Percentiles rank a stretch among this genome's conserved stretches.
Evolutionary conservation across 176 grass and related monocot genomes (phyloP).

Genomic region (Oryza brachyantha): DNA sequence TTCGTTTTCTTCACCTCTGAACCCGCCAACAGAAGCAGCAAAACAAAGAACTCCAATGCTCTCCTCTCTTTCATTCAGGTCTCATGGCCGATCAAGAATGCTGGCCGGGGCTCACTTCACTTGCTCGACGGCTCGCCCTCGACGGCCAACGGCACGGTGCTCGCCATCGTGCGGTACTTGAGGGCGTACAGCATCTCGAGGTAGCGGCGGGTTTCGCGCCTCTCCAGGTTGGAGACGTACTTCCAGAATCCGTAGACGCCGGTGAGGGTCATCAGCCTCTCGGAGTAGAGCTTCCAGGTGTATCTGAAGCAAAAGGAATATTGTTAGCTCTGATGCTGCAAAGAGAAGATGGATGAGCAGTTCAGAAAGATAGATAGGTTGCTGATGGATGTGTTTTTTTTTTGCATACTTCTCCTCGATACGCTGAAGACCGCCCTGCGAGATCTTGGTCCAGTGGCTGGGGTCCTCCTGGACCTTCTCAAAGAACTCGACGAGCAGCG

Average conservation of each 20-base stretch:
- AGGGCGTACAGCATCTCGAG: conserved; percentile 99
- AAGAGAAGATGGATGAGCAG: not conserved
- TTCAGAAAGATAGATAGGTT: not conserved
- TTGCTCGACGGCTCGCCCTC: conserved; percentile 61
- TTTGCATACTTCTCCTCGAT: conserved; percentile 93
- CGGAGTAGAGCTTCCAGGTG: conserved; percentile 98
- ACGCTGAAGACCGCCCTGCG: conserved; percentile 67
- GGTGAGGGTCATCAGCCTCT: conserved; percentile 95
- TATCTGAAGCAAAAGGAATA: conserved; percentile 55
- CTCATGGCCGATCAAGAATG: not conserved
- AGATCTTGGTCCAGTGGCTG: conserved; percentile 81
- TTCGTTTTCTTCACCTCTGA: conserved; percentile 32
- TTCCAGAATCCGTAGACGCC: conserved; percentile 99
- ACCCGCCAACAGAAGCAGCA: not conserved
- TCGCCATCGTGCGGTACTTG: conserved; percentile 90
- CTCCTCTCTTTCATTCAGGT: conserved; percentile 24
- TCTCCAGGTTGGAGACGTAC: conserved; percentile 96
- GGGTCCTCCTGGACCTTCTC: conserved; percentile 68
- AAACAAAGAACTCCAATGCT: conserved; percentile 26
- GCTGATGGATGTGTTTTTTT: not conserved
- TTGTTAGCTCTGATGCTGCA: no score
- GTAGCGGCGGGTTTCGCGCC: conserved; percentile 93
- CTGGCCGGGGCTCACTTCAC: conserved; percentile 31
- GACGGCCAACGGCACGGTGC: conserved; percentile 80
- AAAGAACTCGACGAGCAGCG: conserved; percentile 86